Evolutionary conservation across 2,329 filamentous ascomycete species (phyloP).

Genomic region (Sarocladiaceae sp.): DNA sequence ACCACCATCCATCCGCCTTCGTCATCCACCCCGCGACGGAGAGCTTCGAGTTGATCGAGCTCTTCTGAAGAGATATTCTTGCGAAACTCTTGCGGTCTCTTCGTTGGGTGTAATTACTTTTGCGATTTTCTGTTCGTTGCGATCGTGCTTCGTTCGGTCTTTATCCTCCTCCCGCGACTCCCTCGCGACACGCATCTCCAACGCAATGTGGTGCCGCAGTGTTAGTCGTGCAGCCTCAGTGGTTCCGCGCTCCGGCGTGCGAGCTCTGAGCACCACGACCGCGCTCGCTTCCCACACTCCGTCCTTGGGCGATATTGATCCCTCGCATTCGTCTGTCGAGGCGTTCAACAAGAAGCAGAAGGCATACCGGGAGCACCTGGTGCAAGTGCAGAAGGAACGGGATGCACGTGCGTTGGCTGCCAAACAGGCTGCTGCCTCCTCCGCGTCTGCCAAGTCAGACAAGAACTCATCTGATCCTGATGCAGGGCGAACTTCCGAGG

Average conservation of each 20-base stretch:
- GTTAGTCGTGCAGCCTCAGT: constrained; percentile 41
- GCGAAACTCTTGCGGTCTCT: neutral
- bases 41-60: constrained; percentile 9
- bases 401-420: constrained; percentile 71
- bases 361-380: constrained; percentile 78
- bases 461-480: constrained; percentile 30
- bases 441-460: constrained; percentile 37
- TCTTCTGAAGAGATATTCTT: constrained; percentile 7
- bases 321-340: constrained; percentile 59
- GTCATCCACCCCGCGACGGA: neutral
- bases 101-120: neutral
- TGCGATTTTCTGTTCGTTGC: constrained; percentile 9
- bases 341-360: constrained; percentile 81
- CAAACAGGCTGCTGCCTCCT: constrained; percentile 23
- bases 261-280: constrained; percentile 56
- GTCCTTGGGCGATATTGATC: constrained; percentile 79
- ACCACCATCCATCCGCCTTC: neutral
- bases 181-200: constrained; percentile 22
- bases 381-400: constrained; percentile 73
- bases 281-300: constrained; percentile 50
- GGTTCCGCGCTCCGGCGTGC: constrained; percentile 43
- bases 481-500: constrained; percentile 47
- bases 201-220: constrained; percentile 47
- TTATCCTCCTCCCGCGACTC: no score
- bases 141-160: constrained; percentile 9